Evolutionary conservation across 2,329 filamentous ascomycete species (phyloP).

Genomic region (Mycosphaerella sp.): DNA sequence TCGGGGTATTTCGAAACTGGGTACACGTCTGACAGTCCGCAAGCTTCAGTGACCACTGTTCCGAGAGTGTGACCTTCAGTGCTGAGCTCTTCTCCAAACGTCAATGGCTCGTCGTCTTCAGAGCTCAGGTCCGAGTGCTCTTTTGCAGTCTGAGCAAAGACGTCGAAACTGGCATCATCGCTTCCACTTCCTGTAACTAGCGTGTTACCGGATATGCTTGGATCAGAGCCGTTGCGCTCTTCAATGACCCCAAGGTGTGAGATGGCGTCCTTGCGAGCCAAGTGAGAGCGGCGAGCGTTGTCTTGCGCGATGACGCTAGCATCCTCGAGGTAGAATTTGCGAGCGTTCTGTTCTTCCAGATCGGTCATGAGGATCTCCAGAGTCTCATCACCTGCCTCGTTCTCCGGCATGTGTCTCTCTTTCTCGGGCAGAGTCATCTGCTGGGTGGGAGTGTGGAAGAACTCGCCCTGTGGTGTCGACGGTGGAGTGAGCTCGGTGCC

Average conservation of each 20-base stretch:
- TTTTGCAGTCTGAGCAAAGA: constrained; percentile 69
- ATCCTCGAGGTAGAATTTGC: constrained; percentile 66
- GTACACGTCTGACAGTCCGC: constrained; percentile 84
- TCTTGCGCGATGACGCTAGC: constrained; percentile 87
- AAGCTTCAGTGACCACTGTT: constrained; percentile 83
- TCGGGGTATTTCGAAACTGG: constrained; percentile 82
- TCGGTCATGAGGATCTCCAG: constrained; percentile 64
- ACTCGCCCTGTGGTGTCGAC: constrained; percentile 58
- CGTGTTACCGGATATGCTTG: constrained; percentile 34
- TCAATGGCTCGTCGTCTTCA: constrained; percentile 46
- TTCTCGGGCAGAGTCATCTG: constrained; percentile 54
- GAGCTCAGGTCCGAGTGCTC: constrained; percentile 53
- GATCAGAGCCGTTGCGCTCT: constrained; percentile 41
- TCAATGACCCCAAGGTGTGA: constrained; percentile 56
- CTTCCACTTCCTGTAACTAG: constrained; percentile 32
- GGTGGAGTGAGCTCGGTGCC: constrained; percentile 74
- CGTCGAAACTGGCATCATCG: constrained; percentile 58
- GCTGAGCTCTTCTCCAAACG: constrained; percentile 66
- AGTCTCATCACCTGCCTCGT: constrained; percentile 60
- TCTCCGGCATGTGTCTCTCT: constrained; percentile 32
- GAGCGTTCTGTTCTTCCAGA: constrained; percentile 58
- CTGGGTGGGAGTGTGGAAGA: constrained; percentile 53
- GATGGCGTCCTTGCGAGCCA: constrained; percentile 55
- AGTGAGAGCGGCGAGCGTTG: constrained; percentile 61
- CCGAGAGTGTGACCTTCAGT: constrained; percentile 93